phyloP scores from a whole-genome alignment of 1,139 yeast species.

The Geotrichum klebahnii region DNA sequence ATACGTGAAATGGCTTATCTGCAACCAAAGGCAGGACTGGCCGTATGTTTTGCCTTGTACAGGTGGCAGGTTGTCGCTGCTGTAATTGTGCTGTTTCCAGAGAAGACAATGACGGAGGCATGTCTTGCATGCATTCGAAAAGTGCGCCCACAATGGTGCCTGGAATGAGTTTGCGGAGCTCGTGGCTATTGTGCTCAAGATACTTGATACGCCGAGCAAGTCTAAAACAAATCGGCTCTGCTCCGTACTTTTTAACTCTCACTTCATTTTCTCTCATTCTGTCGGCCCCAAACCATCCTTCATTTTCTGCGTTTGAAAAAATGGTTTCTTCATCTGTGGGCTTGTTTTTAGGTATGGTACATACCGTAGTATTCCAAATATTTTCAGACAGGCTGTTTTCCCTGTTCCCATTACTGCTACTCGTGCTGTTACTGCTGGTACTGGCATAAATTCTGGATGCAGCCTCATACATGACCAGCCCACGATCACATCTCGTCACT shows the following conservation, averaged over 20 bases:
- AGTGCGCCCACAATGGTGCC: slow-evolving; percentile 15
- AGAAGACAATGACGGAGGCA: no score
- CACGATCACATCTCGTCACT: slow-evolving; percentile 15
- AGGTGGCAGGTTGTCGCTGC: neutral
- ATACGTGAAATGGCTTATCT: slow-evolving; percentile 9
- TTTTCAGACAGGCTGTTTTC: neutral
- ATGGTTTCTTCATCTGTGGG: neutral
- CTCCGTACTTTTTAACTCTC: neutral
- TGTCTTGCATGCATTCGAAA: slow-evolving; percentile 7
- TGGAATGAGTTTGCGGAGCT: slow-evolving; percentile 1
- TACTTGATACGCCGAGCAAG: slow-evolving; percentile 12
- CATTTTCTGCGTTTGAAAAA: neutral
- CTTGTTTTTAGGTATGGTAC: neutral
- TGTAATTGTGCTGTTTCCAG: neutral
- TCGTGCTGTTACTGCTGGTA: no score
- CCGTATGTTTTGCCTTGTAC: slow-evolving; percentile 3
- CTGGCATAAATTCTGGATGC: neutral
- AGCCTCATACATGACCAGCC: slow-evolving; percentile 14
- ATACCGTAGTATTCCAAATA: slow-evolving; percentile 15
- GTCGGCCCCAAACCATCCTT: neutral
- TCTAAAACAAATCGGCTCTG: slow-evolving; percentile 6
- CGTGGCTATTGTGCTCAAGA: neutral
- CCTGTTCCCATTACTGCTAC: neutral
- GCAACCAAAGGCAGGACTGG: slow-evolving; percentile 15
- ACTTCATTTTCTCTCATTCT: no score